phyloP scores from a whole-genome alignment of 1,139 yeast species.

The Pichia sp. region DNA sequence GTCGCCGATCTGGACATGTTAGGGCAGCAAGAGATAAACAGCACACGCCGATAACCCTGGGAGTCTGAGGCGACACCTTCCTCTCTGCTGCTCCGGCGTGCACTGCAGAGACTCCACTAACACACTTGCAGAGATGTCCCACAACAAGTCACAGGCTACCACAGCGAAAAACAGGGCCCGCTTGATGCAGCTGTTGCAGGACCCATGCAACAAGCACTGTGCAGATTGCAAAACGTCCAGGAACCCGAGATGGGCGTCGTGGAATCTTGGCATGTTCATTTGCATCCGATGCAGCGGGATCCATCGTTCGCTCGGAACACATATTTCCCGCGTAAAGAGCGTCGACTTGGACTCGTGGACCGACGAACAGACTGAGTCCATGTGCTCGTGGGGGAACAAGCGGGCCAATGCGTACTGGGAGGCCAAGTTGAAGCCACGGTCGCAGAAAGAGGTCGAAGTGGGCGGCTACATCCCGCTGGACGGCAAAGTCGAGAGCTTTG shows the following conservation, averaged over 20 bases:
- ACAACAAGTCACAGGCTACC: constrained; percentile 13
- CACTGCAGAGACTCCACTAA: background rate
- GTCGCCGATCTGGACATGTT: background rate
- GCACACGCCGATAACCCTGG: background rate
- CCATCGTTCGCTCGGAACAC: constrained; percentile 94
- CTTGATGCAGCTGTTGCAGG: constrained; percentile 48
- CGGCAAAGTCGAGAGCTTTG: constrained; percentile 81
- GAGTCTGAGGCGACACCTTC: no score
- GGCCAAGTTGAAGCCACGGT: constrained; percentile 51
- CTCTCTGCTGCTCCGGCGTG: background rate
- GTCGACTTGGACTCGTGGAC: constrained; percentile 97
- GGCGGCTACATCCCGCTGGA: constrained; percentile 72
- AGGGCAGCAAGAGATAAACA: background rate
- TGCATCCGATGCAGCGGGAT: constrained; percentile 94
- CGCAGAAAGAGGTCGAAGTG: constrained; percentile 6
- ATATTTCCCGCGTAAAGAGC: constrained; percentile 78
- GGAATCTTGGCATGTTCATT: constrained; percentile 89
- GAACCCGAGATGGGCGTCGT: constrained; percentile 97
- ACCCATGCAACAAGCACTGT: constrained; percentile 70
- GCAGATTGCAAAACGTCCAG: constrained; percentile 87
- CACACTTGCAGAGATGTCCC: constrained; percentile 8
- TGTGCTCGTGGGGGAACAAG: constrained; percentile 84
- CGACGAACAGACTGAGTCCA: constrained; percentile 78
- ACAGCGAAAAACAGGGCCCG: constrained; percentile 32
- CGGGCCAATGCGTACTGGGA: constrained; percentile 83